Conservation (phyloP, 1,284 basidiomycete species). For the Leccinum fallax region DNA sequence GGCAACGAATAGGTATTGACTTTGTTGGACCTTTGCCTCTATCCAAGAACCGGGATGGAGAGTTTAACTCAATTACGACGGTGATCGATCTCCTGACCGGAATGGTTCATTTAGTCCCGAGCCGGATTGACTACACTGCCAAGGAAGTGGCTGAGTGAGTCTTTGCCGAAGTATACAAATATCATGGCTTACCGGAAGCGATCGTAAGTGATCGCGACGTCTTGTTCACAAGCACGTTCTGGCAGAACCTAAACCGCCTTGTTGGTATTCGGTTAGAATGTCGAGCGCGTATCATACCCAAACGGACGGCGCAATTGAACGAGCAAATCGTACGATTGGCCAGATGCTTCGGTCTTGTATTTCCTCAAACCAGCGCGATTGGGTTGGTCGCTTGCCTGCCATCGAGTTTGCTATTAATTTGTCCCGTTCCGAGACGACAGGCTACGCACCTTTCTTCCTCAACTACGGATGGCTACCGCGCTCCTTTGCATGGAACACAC, state of each 20-base stretch:
- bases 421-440: constrained; percentile 18
- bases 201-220: constrained; percentile 1
- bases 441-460: constrained; percentile 40
- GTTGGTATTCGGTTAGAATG: background rate
- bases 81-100: background rate
- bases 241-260: background rate
- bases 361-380: constrained; percentile 6
- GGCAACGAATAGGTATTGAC: background rate
- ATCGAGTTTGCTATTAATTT: constrained; percentile 25
- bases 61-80: background rate
- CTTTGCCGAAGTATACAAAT: background rate
- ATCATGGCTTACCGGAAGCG: background rate
- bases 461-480: constrained; percentile 38
- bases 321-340: background rate
- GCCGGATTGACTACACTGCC: background rate
- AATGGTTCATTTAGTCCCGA: background rate
- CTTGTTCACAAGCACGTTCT: constrained; percentile 1
- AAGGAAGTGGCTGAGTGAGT: background rate
- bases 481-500: constrained; percentile 32
- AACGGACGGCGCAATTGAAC: background rate
- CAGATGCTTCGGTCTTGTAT: constrained; percentile 7
- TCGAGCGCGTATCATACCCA: constrained; percentile 5
- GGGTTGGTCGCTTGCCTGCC: background rate
- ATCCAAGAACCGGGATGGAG: background rate
- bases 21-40: background rate